Conservation (phyloP, 805 yeast species). For the Starmerella vitae region DNA sequence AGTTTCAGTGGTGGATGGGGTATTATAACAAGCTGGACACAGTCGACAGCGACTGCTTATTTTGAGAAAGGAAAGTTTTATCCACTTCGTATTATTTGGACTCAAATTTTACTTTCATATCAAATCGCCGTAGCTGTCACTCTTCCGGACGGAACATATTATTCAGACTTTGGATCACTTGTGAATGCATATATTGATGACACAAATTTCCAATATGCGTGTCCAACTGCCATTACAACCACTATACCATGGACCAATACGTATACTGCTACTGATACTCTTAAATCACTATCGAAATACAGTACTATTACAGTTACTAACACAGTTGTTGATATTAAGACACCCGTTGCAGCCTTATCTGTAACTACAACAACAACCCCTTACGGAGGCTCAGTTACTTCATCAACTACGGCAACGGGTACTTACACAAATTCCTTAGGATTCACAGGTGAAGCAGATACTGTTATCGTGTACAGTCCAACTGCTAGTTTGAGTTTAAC, state of each 20-base stretch:
- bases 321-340: background rate
- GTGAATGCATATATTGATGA: background rate
- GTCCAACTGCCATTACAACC: background rate
- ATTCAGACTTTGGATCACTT: background rate
- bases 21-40: no score
- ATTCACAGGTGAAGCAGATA: background rate
- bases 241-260: slow-evolving; percentile 2
- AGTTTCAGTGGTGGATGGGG: background rate
- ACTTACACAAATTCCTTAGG: background rate
- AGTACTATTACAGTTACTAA: slow-evolving; percentile 1
- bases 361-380: slow-evolving; percentile 1
- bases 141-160: background rate
- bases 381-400: background rate
- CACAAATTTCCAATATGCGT: background rate
- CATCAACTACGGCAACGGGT: slow-evolving; percentile 1
- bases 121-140: background rate
- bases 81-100: background rate
- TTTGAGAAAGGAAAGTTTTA: background rate
- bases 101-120: background rate
- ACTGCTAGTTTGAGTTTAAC: background rate
- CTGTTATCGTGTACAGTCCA: slow-evolving; percentile 1
- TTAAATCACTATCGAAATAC: background rate
- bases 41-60: no score
- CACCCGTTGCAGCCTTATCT: background rate
- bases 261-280: background rate